These are phyloP conservation scores for Yarrowia sp. DNA, from an alignment of 805 yeast genomes.

Conservation along the genomic window DNA sequence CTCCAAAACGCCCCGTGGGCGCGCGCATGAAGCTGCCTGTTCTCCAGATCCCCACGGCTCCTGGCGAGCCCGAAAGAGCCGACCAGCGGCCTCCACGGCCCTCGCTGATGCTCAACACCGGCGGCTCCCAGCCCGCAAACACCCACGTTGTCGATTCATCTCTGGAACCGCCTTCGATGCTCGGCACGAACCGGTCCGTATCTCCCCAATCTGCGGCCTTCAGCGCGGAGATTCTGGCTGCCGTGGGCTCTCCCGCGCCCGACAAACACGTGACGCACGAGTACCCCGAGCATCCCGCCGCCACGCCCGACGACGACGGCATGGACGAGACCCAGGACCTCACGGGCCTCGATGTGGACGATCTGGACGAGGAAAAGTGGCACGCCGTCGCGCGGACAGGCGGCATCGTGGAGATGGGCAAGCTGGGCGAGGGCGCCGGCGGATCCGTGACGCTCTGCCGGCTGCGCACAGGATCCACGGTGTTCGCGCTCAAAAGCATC, in stretches of 20 bases:
- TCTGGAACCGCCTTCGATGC: constrained; percentile 4
- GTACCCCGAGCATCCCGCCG: constrained; percentile 17
- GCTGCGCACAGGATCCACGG: constrained; percentile 53
- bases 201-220: constrained; percentile 30
- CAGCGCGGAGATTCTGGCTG: constrained; percentile 34
- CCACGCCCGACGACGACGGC: constrained; percentile 6
- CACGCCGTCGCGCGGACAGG: constrained; percentile 53
- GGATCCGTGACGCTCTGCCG: constrained; percentile 84
- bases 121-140: background rate
- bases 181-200: constrained; percentile 7
- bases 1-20: constrained; percentile 24
- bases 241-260: constrained; percentile 29
- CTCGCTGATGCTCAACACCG: constrained; percentile 22
- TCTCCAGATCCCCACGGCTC: constrained; percentile 32
- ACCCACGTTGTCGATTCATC: constrained; percentile 8
- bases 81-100: constrained; percentile 4
- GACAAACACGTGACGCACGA: constrained; percentile 16
- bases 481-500: constrained; percentile 81
- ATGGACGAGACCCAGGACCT: constrained; percentile 20
- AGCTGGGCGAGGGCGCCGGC: constrained; percentile 91
- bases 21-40: constrained; percentile 33
- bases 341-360: constrained; percentile 35
- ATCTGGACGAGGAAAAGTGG: constrained; percentile 76
- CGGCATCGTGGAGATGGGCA: constrained; percentile 64
- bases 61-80: too few relatives aligned